Conservation (phyloP, 1,284 basidiomycete species). For the Spongiforma sp. region DNA sequence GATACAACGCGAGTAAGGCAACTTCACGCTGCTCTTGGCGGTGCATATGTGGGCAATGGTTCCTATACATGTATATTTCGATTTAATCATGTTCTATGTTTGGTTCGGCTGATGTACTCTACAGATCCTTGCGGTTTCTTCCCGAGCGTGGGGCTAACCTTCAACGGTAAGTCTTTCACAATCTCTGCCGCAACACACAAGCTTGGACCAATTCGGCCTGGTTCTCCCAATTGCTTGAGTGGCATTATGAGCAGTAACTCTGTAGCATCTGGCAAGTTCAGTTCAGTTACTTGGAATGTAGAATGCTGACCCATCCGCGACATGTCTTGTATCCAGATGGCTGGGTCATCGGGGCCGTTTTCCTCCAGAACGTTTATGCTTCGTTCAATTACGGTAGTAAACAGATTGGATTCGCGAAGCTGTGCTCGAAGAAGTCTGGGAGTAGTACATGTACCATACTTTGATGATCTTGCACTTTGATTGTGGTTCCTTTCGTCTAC, state of each 20-base stretch:
- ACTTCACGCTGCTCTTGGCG: neutral
- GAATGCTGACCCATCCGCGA: no score
- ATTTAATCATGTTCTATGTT: neutral
- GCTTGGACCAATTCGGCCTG: neutral
- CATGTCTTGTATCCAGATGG: neutral
- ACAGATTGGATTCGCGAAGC: neutral
- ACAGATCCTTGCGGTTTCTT: neutral
- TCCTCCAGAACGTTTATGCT: neutral
- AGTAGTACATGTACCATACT: no score
- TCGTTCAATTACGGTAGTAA: neutral
- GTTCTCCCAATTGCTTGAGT: neutral
- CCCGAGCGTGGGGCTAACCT: neutral
- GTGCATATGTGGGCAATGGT: neutral
- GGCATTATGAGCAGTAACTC: neutral
- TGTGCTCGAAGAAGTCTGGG: no score
- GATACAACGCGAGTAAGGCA: neutral
- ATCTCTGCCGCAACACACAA: neutral
- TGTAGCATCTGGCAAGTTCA: no score
- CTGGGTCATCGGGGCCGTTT: neutral
- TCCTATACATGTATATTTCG: neutral
- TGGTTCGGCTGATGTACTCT: neutral
- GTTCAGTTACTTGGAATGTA: neutral
- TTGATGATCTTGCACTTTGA: no score
- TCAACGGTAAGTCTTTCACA: neutral
- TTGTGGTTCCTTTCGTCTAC: no score